Evolutionary conservation across 1,284 basidiomycete genomes (phyloP), one percentile per base, ranked within the genome.

Genomic region (Taiwanofungus camphoratus): DNA sequence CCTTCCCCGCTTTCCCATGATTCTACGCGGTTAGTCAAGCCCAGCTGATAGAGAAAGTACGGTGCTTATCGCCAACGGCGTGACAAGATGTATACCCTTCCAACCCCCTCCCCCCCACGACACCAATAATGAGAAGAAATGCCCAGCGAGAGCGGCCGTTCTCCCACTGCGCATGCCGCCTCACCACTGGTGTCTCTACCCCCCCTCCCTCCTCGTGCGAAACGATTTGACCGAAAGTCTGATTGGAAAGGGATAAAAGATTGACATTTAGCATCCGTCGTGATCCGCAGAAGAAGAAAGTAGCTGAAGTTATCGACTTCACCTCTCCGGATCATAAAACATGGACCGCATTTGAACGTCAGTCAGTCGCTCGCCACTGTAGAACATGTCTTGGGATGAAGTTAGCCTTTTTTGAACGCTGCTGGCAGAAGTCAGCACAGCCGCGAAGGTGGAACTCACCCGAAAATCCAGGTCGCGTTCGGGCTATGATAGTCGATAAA

Each of bases 391-490:
- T 29, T 29, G 8, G 26, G n/a, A 29, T 8, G 8, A n/a, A 9
- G 26, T 29, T 34, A 19, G 8, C 9, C 32, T 13, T 9, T n/a
- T 16, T 19, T 9, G 8, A 19, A 34, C 9, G 11, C 8, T 34
- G 18, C 12, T 8, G 16, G 16, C 8, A 11, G 32, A 8, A 13
- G 9, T 1, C 8, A 13, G 12, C 32, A 34, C 18, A 19, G 5
- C 34, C 30, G 32, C 31, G 43, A 32, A 35, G n/a, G 37, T 16
- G 21, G 26, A 39, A 31, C 23, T 39, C 43, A 33, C 19, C 32
- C 29, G 43, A 38, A 19, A 4, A 36, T 8, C 7, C 1, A 24
- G 19, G 20, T 0, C 26, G 19, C 21, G 21, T 4, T 5, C 27
- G 33, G 19, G 19, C 2, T 8, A 18, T 36, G 29, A 36, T 21